These are phyloP conservation scores for Naganishia kalamii DNA, from an alignment of 768 basidiomycete species.

Conservation along the genomic window DNA sequence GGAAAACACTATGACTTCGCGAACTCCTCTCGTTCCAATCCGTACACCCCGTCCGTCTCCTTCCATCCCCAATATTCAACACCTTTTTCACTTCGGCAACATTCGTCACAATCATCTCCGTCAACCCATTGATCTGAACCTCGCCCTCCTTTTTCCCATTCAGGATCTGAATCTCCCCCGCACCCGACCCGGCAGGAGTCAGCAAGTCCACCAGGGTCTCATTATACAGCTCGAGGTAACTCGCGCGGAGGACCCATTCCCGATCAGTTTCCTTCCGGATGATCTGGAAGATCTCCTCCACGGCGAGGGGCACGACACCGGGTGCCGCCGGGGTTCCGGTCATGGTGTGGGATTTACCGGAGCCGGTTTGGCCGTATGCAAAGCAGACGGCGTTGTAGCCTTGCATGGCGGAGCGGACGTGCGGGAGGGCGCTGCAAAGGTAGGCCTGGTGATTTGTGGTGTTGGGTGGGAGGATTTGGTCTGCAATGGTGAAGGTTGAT, in stretches of 20 bases:
- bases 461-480: conserved; percentile 40
- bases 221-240: conserved; percentile 97
- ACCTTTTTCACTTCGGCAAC: conserved; percentile 79
- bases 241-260: conserved; percentile 90
- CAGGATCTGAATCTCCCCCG: conserved; percentile 55
- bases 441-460: conserved; percentile 38
- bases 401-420: conserved; percentile 71
- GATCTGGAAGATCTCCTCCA: conserved; percentile 74
- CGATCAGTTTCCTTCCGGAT: conserved; percentile 57
- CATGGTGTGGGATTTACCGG: conserved; percentile 67
- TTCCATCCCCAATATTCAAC: conserved; percentile 74
- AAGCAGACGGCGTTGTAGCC: conserved; percentile 95
- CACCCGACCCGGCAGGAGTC: conserved; percentile 53
- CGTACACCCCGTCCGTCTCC: conserved; percentile 86
- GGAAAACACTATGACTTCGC: conserved; percentile 87
- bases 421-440: conserved; percentile 36
- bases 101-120: conserved; percentile 91
- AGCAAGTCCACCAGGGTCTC: conserved; percentile 55
- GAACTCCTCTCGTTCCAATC: conserved; percentile 98
- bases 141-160: conserved; percentile 51
- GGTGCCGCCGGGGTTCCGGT: conserved; percentile 63
- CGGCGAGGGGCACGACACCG: conserved; percentile 86
- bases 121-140: conserved; percentile 57
- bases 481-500: conserved; percentile 19
- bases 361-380: conserved; percentile 74